Base-by-base conservation (phyloP, 2,329 filamentous ascomycete species). In the Furcasterigmium sp. region DNA sequence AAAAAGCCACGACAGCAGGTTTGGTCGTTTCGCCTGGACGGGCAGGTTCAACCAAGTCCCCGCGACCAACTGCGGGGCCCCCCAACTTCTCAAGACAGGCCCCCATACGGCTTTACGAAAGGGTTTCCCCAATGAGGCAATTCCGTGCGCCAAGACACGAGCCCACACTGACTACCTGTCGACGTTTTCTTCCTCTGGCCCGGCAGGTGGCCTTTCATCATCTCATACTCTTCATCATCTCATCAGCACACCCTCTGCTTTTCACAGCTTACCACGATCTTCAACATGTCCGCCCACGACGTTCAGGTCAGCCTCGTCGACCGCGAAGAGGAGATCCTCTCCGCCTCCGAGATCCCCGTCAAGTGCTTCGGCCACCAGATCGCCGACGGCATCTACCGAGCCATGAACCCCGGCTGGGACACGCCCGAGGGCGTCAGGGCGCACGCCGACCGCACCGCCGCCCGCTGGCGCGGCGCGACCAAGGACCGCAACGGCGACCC, bases 361-460 rank as follows among this genome's bases (percentile, higher is more conserved):
- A 15, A 17, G 9, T 35, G 32, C 6, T 81, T 81, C 46, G 77
- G 75, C 19, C 54, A 54, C 14, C 77, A 81, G 52, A 62, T 62
- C 11, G 57, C 58, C 21, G 78, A 82, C 53, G 64, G 61, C 7
- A 56, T 80, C 41, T 81, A 73, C 72, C 63, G 60, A 1, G 58
- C 61, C 46, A 63, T 73, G 59, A 76, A 76, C 45, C 76, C 76
- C 0, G 70, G 64, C 15, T 81, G 76, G 76, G 68, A 79, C 28
- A 76, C 70, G 0, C 59, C 68, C 5, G 58, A 64, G 13, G 76
- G 76, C 10, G 60, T 55, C 20, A 52, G 52, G 0, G 52, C 51
- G 2, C 65, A 62, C 20, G 62, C 62, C 3, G 54, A 56, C 9
- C 63, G 64, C 13, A 51, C 77, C 46, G 54, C 60, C 3, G 49